phyloP scores from a whole-genome alignment of 1,284 basidiomycete species.

The Stereum hirsutum region DNA sequence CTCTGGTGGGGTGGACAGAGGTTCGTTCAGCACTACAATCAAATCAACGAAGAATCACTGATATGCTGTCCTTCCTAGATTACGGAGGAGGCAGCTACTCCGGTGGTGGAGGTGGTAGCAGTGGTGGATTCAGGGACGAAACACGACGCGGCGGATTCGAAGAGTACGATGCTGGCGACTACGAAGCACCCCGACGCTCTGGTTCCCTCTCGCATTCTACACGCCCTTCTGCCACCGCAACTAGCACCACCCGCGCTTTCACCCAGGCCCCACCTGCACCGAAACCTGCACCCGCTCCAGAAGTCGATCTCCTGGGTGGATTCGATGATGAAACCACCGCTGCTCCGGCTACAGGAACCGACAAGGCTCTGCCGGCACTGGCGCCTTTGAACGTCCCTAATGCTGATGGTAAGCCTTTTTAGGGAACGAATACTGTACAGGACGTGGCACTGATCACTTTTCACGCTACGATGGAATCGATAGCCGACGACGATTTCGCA shows the following conservation, averaged over 20 bases:
- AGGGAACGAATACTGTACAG: slow-evolving; percentile 1
- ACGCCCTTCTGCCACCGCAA: slow-evolving; percentile 11
- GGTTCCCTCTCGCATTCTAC: slow-evolving; percentile 22
- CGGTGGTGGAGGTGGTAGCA: slow-evolving; percentile 38
- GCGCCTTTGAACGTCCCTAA: slow-evolving; percentile 18
- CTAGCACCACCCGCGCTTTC: slow-evolving; percentile 20
- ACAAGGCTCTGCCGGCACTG: slow-evolving; percentile 52
- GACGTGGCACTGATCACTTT: background rate
- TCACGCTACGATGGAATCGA: too few species aligned
- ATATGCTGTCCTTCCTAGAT: slow-evolving; percentile 9
- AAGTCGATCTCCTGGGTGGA: slow-evolving; percentile 44
- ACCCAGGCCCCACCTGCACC: slow-evolving; percentile 37
- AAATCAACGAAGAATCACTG: background rate
- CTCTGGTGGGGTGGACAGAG: slow-evolving; percentile 24
- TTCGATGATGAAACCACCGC: slow-evolving; percentile 49
- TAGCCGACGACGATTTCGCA: slow-evolving; percentile 73
- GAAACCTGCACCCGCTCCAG: slow-evolving; percentile 20
- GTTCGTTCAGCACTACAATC: slow-evolving; percentile 4
- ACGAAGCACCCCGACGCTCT: slow-evolving; percentile 52
- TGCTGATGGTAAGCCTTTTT: slow-evolving; percentile 30
- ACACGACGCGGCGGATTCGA: slow-evolving; percentile 58
- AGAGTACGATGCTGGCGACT: slow-evolving; percentile 96
- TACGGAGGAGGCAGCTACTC: slow-evolving; percentile 28
- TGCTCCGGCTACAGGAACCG: slow-evolving; percentile 19
- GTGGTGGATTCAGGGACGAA: slow-evolving; percentile 51